Evolutionary conservation across 2,329 filamentous ascomycete genomes (phyloP).

Genomic region (Colletotrichum sublineola): DNA sequence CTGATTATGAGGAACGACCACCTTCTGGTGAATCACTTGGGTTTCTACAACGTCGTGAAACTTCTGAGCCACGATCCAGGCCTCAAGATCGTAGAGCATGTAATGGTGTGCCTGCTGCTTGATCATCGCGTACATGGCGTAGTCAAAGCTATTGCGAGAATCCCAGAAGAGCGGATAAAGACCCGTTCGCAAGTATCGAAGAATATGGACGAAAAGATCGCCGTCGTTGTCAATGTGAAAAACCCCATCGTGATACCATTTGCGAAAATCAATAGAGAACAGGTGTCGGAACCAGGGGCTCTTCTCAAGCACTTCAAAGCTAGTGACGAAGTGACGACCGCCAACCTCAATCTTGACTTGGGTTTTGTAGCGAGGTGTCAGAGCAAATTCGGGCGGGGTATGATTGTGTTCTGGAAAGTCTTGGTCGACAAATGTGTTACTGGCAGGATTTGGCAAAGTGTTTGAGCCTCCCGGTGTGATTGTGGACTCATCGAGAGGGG

Average conservation of each 20-base stretch:
- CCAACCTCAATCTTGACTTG: conserved; percentile 41
- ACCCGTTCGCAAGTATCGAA: conserved; percentile 52
- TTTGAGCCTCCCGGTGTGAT: neutral
- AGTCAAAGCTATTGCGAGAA: conserved; percentile 49
- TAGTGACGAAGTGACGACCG: conserved; percentile 41
- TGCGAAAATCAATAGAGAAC: conserved; percentile 32
- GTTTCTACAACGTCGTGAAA: conserved; percentile 43
- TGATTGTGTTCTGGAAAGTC: neutral
- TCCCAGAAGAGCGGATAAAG: conserved; percentile 53
- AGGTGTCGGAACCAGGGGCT: conserved; percentile 35
- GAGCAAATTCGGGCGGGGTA: conserved; percentile 3
- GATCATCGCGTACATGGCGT: conserved; percentile 51
- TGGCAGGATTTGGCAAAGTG: neutral
- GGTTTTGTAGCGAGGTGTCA: conserved; percentile 18
- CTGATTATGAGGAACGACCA: neutral
- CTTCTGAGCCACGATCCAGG: conserved; percentile 45
- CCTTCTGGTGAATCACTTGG: conserved; percentile 30
- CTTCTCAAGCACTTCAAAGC: conserved; percentile 31
- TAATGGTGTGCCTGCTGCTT: conserved; percentile 53
- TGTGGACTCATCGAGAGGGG: neutral
- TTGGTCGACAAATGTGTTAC: neutral
- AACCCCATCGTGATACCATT: conserved; percentile 26
- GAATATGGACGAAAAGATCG: conserved; percentile 52
- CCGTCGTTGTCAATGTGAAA: conserved; percentile 54
- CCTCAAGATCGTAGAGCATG: conserved; percentile 45